Base-by-base conservation (phyloP, 1,139 yeast genomes). In the Lodderomyces orthopsilosis region DNA sequence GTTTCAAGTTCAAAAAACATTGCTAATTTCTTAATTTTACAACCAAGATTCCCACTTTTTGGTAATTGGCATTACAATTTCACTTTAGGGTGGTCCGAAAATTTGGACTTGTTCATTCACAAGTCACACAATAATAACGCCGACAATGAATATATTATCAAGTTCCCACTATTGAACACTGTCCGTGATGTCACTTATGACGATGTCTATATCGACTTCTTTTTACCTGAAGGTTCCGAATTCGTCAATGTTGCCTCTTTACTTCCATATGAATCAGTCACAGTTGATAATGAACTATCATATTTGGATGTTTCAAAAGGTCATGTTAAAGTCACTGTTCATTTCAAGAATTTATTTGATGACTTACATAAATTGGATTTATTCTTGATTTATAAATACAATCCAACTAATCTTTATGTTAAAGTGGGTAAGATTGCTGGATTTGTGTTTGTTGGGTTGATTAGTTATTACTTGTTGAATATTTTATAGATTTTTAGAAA, bases 41-140 rank as follows among this genome's bases (percentile, higher is more conserved):
- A 77, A 57, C 98, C 98, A 44, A 77, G 99, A 61, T 93, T 74
- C 70, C 99, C 99, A 10, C 58, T 93, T 7, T 87, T 89, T 66
- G 99, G 98, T 40, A 95, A 91, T 35, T 93, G 99, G 99, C 79
- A 83, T 56, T 93, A 90, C 66, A 90, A 93, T 66, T 93, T 89
- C 70, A 93, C 98, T 17, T 68, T 93, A 56, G 98, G 98, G 6
- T 94, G 96, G 96, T 79, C 84, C 45, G 77, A 80, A 51, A 68
- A 73, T 34, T 66, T 90, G 38, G 59, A 68, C 22, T 67, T 77
- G 40, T 81, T 75, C 54, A 69, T 89, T 46, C 79, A 66, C 52
- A 60, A 62, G 48, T 52, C 68, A 12, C 52, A 62, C 18, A 62
- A 59, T 13, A 9, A 5, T 5, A 61, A 63, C 9, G 15, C 13